These are phyloP conservation scores for Pisolithus sp. DNA, from an alignment of 768 basidiomycete genomes.

Conservation along the genomic window DNA sequence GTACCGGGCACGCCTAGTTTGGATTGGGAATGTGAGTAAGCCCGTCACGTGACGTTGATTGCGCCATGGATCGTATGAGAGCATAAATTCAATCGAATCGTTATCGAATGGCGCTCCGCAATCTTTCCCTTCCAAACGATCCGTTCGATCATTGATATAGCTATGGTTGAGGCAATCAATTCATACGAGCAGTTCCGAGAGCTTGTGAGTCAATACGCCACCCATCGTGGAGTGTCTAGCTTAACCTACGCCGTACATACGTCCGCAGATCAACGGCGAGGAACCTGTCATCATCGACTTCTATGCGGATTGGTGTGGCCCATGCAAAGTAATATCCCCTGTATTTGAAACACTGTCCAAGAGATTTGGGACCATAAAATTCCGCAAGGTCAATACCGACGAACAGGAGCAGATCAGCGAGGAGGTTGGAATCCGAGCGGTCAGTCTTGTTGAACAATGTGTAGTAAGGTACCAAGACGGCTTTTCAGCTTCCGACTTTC, in stretches of 20 bases:
- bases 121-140: background rate
- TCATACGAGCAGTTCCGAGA: background rate
- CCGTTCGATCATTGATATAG: background rate
- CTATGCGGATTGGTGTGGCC: conserved; percentile 8
- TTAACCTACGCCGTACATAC: conserved; percentile 5
- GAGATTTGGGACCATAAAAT: conserved; percentile 33
- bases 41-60: background rate
- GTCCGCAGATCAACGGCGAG: conserved; percentile 6
- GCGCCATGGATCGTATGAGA: background rate
- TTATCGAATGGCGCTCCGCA: background rate
- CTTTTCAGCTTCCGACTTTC: conserved; percentile 3
- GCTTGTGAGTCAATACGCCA: background rate
- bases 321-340: conserved; percentile 7
- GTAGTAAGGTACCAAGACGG: background rate
- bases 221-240: background rate
- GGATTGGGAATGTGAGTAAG: background rate
- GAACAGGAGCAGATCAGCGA: conserved; percentile 39
- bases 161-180: background rate
- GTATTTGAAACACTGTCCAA: background rate
- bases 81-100: background rate
- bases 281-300: conserved; percentile 4
- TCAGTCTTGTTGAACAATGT: background rate
- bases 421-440: conserved; percentile 35
- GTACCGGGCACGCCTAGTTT: too few species aligned
- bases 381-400: conserved; percentile 75